Percentiles rank a stretch among this genome's conserved stretches.
Evolutionary conservation across 2,329 filamentous ascomycete genomes (phyloP).

Genomic region (Fusarium fracticaudum): DNA sequence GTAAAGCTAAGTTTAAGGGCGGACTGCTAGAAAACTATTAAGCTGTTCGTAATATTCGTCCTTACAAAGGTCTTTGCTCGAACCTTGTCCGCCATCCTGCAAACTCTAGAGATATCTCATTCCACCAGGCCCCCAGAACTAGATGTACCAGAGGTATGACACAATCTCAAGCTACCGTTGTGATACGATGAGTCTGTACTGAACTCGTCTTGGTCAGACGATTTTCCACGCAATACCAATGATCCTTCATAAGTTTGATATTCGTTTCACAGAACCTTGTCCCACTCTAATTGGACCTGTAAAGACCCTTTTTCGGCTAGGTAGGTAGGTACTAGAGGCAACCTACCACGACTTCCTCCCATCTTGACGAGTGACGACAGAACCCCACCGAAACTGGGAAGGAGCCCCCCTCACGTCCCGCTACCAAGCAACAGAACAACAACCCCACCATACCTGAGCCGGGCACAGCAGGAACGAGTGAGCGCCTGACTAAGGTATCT

Average conservation of each 20-base stretch:
- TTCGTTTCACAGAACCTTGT: constrained; percentile 20
- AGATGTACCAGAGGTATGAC: neutral
- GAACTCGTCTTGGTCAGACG: neutral
- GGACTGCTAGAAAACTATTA: neutral
- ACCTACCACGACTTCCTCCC: neutral
- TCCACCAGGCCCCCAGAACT: neutral
- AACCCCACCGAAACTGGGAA: constrained; percentile 24
- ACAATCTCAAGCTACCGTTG: neutral
- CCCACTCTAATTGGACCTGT: constrained; percentile 8
- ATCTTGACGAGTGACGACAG: constrained; percentile 29
- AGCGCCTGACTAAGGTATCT: constrained; percentile 19
- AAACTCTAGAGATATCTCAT: neutral
- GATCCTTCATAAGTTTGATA: constrained; percentile 7
- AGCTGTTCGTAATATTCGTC: neutral
- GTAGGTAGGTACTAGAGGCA: neutral
- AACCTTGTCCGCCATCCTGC: neutral
- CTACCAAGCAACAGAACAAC: constrained; percentile 12
- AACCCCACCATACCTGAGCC: constrained; percentile 22
- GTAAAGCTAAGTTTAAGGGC: neutral
- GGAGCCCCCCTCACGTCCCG: constrained; percentile 27
- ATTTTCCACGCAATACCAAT: neutral
- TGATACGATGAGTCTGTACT: neutral
- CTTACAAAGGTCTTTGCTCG: neutral
- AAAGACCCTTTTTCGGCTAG: constrained; percentile 11
- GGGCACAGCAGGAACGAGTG: constrained; percentile 12